These are phyloP conservation scores for Hanseniaspora vineae DNA, from an alignment of 805 yeast species.

Conservation along the genomic window DNA sequence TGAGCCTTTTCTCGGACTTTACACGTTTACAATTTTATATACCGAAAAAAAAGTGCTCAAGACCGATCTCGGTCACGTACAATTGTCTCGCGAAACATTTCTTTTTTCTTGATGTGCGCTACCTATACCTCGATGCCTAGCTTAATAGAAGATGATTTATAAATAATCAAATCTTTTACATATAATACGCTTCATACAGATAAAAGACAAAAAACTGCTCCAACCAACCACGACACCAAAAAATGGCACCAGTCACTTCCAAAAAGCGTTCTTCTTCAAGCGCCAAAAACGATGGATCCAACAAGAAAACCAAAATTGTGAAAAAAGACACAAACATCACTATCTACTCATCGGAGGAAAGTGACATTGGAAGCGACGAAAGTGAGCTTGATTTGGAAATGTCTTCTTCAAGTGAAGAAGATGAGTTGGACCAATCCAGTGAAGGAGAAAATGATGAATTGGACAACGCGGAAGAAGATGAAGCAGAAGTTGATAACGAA, in stretches of 20 bases:
- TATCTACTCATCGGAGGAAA: conserved; percentile 22
- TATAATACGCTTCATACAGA: too few species aligned
- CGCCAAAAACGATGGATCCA: not conserved
- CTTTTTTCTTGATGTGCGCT: too few species aligned
- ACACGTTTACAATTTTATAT: too few species aligned
- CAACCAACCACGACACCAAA: not conserved
- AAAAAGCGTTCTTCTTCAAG: conserved; percentile 1
- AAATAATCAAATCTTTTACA: too few species aligned
- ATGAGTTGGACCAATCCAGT: conserved; percentile 20
- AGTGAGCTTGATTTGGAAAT: conserved; percentile 8
- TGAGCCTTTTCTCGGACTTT: too few species aligned
- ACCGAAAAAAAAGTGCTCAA: too few species aligned
- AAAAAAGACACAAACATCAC: conserved; percentile 21
- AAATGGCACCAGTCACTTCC: not conserved
- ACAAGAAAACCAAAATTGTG: conserved; percentile 9
- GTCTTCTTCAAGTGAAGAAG: conserved; percentile 10
- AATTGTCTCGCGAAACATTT: too few species aligned
- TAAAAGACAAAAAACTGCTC: not conserved
- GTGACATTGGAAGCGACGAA: conserved; percentile 7
- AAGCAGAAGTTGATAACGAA: conserved; percentile 20
- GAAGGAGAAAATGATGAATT: conserved; percentile 20
- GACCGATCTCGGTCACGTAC: too few species aligned
- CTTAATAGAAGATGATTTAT: too few species aligned
- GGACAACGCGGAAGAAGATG: conserved; percentile 20
- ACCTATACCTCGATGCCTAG: too few species aligned